These are phyloP conservation scores for Cladosporium sphaerospermum DNA, from an alignment of 2,329 filamentous ascomycete genomes.

Conservation along the genomic window DNA sequence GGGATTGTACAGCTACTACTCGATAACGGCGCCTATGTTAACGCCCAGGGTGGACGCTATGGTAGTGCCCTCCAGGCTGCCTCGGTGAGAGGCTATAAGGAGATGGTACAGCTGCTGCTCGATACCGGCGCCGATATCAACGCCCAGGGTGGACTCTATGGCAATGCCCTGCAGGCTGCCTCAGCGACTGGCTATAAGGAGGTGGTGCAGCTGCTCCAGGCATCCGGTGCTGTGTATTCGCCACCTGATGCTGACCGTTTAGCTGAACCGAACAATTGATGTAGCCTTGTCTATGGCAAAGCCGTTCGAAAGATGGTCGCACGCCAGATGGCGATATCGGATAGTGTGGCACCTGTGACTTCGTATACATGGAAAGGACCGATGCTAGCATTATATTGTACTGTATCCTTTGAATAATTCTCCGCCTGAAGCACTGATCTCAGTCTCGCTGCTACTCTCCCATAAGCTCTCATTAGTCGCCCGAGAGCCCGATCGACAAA, in stretches of 20 bases:
- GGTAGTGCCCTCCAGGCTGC: slow-evolving; percentile 13
- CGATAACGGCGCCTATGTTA: slow-evolving; percentile 14
- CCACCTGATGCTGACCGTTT: background rate
- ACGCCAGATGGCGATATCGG: background rate
- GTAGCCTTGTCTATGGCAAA: background rate
- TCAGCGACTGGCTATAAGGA: slow-evolving; percentile 3
- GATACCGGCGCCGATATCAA: background rate
- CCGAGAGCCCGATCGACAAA: no score
- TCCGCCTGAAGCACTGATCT: no score
- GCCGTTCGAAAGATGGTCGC: background rate
- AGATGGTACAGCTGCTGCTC: background rate
- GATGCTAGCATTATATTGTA: no score
- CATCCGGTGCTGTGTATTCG: background rate
- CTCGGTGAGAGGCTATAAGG: slow-evolving; percentile 1
- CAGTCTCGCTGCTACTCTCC: no score
- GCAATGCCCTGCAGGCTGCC: slow-evolving; percentile 13
- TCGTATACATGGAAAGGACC: no score
- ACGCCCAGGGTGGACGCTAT: slow-evolving; percentile 12
- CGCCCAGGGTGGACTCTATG: slow-evolving; percentile 8
- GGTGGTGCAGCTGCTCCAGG: slow-evolving; percentile 10
- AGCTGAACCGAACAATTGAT: background rate
- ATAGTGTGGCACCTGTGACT: background rate
- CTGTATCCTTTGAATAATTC: no score
- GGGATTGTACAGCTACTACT: slow-evolving; percentile 13
- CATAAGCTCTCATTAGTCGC: no score